Percentiles rank a stretch among this genome's conserved stretches.
These are phyloP conservation scores for Bipolaris zeicola DNA, from an alignment of 2,329 filamentous ascomycete species.

Conservation along the genomic window DNA sequence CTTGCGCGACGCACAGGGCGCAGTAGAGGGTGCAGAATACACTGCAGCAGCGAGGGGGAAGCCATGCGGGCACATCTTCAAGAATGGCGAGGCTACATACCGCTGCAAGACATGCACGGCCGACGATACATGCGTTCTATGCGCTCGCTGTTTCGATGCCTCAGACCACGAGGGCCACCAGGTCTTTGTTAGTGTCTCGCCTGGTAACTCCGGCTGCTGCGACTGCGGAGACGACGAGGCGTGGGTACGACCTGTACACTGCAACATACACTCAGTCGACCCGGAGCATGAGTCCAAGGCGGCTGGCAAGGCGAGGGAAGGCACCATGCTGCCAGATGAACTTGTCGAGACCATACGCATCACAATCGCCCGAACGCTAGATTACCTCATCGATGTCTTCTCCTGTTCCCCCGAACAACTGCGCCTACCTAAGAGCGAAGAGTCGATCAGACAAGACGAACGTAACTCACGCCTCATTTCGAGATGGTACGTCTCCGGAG, in stretches of 20 bases:
- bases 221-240: conserved; percentile 97
- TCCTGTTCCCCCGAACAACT: conserved; percentile 97
- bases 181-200: conserved; percentile 84
- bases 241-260: conserved; percentile 85
- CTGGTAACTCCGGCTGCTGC: conserved; percentile 93
- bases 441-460: conserved; percentile 83
- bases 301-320: conserved; percentile 64
- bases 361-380: conserved; percentile 83
- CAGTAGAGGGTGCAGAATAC: conserved; percentile 93
- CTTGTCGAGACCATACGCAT: conserved; percentile 78
- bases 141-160: conserved; percentile 90
- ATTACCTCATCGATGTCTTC: conserved; percentile 97
- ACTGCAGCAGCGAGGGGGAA: conserved; percentile 89
- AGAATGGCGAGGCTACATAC: conserved; percentile 90
- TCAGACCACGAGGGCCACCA: conserved; percentile 94
- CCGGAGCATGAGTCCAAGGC: conserved; percentile 42
- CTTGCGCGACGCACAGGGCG: conserved; percentile 84
- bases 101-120: conserved; percentile 91
- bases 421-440: conserved; percentile 79
- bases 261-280: conserved; percentile 83
- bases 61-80: conserved; percentile 97
- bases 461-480: conserved; percentile 74
- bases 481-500: conserved; percentile 69
- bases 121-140: conserved; percentile 95
- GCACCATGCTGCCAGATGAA: conserved; percentile 69